Conservation (phyloP, 192 early-diverging fungal genomes). For the Gonapodya prolifera region DNA sequence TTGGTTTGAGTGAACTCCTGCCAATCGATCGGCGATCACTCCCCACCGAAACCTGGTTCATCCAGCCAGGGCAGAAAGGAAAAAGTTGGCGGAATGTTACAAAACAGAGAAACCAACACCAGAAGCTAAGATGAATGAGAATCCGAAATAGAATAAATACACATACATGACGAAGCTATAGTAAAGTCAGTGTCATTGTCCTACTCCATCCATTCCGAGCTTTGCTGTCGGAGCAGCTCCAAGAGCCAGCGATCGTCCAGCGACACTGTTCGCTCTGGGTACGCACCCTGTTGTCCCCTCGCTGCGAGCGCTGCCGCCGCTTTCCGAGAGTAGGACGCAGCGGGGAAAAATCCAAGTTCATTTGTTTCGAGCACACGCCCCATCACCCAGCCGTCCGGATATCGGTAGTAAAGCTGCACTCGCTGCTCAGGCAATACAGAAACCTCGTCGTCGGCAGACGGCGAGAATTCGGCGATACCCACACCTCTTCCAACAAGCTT, state of each 20-base stretch:
- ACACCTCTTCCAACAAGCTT: neutral
- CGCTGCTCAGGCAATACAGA: neutral
- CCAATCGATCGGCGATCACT: too few relatives aligned
- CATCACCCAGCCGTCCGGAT: neutral
- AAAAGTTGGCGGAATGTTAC: too few relatives aligned
- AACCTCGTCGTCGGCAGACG: neutral
- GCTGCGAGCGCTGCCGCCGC: neutral
- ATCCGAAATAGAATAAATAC: too few relatives aligned
- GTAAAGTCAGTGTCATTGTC: too few relatives aligned
- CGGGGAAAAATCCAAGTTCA: neutral
- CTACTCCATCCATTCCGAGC: neutral
- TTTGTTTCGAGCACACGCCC: neutral
- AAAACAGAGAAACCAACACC: too few relatives aligned
- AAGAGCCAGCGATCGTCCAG: neutral
- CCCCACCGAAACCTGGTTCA: too few relatives aligned
- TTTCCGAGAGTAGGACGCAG: neutral
- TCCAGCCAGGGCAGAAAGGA: too few relatives aligned
- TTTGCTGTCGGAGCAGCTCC: neutral
- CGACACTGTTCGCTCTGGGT: neutral
- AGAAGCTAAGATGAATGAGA: too few relatives aligned
- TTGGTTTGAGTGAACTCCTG: too few relatives aligned
- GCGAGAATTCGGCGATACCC: neutral
- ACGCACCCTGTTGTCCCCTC: neutral
- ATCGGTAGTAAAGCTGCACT: neutral
- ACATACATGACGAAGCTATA: too few relatives aligned